These are phyloP conservation scores for Rhodamnia argentea DNA, from an alignment of 345 rosid genomes.

Conservation along the genomic window DNA sequence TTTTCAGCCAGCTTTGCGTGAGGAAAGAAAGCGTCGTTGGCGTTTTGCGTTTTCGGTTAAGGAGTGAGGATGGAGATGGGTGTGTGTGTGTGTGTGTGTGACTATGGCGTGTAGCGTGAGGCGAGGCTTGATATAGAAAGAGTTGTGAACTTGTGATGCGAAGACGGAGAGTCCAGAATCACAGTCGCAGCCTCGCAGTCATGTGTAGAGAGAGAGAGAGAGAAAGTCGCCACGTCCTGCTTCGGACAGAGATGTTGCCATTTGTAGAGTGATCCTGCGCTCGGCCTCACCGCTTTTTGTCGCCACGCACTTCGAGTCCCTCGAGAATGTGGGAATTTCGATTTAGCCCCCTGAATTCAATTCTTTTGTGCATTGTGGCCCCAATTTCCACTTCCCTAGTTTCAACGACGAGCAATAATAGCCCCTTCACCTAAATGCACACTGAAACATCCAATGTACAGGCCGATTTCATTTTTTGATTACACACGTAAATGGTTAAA, in stretches of 20 bases:
- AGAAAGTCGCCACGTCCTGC: neutral
- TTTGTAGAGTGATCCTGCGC: neutral
- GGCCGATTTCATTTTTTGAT: neutral
- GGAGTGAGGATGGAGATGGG: neutral
- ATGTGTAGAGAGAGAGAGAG: neutral
- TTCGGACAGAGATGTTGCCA: neutral
- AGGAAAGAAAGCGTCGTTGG: neutral
- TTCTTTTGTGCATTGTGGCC: neutral
- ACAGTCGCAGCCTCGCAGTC: neutral
- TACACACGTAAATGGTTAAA: neutral
- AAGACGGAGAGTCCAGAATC: neutral
- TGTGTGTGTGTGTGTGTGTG: neutral
- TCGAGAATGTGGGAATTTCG: neutral
- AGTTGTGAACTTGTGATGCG: neutral
- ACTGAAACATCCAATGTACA: fast-evolving
- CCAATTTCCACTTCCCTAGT: neutral
- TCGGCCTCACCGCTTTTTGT: neutral
- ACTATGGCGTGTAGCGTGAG: neutral
- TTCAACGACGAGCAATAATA: neutral
- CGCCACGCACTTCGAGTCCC: neutral
- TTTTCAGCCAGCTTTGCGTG: neutral
- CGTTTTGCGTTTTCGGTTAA: neutral
- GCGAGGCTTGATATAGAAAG: neutral
- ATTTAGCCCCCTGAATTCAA: neutral
- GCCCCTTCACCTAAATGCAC: neutral